These are phyloP conservation scores for Cladophialophora exuberans DNA, from an alignment of 2,329 filamentous ascomycete genomes.

Conservation along the genomic window DNA sequence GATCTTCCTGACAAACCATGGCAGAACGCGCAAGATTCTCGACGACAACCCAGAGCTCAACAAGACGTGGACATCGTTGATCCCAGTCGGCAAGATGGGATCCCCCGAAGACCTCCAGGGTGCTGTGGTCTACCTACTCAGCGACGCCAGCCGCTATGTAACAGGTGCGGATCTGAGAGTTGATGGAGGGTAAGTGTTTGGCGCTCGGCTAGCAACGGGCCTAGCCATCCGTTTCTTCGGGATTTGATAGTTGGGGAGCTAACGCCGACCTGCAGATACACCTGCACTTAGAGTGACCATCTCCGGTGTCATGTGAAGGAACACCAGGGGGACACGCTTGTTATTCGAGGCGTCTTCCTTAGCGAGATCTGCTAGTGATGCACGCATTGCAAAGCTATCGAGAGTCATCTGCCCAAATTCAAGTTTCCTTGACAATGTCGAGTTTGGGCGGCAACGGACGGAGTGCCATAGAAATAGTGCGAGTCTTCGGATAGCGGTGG, in stretches of 20 bases:
- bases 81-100: slow-evolving; percentile 93
- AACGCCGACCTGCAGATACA: slow-evolving; percentile 15
- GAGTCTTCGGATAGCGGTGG: not conserved
- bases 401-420: not conserved
- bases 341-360: too few relatives aligned
- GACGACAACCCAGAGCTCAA: slow-evolving; percentile 90
- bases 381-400: not conserved
- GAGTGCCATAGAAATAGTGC: too few relatives aligned
- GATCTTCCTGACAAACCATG: slow-evolving; percentile 7
- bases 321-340: too few relatives aligned
- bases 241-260: slow-evolving; percentile 3
- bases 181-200: slow-evolving; percentile 79
- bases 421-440: too few relatives aligned
- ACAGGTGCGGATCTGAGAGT: slow-evolving; percentile 77
- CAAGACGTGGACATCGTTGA: slow-evolving; percentile 87
- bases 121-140: slow-evolving; percentile 82
- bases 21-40: slow-evolving; percentile 87
- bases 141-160: slow-evolving; percentile 76
- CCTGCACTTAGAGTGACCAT: slow-evolving; percentile 21
- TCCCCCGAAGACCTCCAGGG: slow-evolving; percentile 87
- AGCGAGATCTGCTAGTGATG: too few relatives aligned
- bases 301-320: slow-evolving; percentile 8
- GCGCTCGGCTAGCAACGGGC: not conserved
- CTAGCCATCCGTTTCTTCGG: not conserved
- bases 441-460: too few relatives aligned